phyloP scores from a whole-genome alignment of 106 monocot species.

The Triglochin maritima region DNA sequence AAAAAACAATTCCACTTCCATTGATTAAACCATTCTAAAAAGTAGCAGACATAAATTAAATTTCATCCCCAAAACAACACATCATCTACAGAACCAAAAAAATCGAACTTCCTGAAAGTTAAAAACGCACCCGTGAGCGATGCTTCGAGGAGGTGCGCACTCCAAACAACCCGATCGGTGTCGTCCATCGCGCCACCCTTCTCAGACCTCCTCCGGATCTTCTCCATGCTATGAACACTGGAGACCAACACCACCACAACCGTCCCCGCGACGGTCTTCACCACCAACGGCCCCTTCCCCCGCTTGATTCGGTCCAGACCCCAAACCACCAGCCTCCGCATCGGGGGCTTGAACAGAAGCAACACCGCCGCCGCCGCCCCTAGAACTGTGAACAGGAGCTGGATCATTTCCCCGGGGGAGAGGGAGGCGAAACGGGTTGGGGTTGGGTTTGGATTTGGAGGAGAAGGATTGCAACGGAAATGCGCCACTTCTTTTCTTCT shows the following conservation, averaged over 20 bases:
- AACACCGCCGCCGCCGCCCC: slow-evolving; percentile 11
- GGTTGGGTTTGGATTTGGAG: too few species aligned
- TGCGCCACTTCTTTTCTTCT: too few species aligned
- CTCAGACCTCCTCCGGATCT: slow-evolving; percentile 11
- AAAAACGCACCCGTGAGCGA: slow-evolving; percentile 13
- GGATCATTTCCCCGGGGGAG: slow-evolving; percentile 5
- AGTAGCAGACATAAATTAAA: background rate
- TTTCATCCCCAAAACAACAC: background rate
- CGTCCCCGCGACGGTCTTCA: slow-evolving; percentile 17
- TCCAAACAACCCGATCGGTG: slow-evolving; percentile 27
- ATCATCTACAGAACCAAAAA: background rate
- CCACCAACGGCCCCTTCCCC: slow-evolving; percentile 14
- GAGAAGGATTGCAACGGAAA: background rate
- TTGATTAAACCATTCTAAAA: background rate
- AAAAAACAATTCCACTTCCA: background rate
- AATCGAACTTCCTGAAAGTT: background rate
- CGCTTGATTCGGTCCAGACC: slow-evolving; percentile 16
- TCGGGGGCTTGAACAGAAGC: slow-evolving; percentile 17
- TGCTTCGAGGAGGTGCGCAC: slow-evolving; percentile 16
- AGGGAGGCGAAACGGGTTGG: too few species aligned
- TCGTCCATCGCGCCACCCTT: slow-evolving; percentile 5
- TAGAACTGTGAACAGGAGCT: slow-evolving; percentile 13
- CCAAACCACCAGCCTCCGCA: slow-evolving; percentile 9
- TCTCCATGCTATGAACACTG: slow-evolving; percentile 13
- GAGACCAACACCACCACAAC: slow-evolving; percentile 14